Evolutionary conservation across 1,139 yeast genomes (phyloP).

Genomic region (Pichia sp.): DNA sequence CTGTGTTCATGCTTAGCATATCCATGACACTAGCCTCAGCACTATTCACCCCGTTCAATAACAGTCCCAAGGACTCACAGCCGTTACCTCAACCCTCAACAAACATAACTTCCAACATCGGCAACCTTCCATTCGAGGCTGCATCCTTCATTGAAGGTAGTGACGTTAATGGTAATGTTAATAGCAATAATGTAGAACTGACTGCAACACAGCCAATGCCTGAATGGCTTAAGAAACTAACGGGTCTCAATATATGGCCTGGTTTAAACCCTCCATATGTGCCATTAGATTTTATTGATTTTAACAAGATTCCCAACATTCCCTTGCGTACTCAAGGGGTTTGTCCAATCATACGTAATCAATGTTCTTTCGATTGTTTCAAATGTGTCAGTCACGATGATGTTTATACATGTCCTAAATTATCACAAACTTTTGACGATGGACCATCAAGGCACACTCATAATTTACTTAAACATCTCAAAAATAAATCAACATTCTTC

Average conservation of each 20-base stretch:
- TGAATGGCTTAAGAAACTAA: conserved; percentile 65
- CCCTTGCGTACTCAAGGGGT: conserved; percentile 50
- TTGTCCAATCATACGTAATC: conserved; percentile 44
- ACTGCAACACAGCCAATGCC: conserved; percentile 41
- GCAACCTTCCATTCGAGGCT: too few species aligned
- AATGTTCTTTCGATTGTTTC: conserved; percentile 83
- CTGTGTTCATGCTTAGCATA: too few species aligned
- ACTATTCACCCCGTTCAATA: neutral
- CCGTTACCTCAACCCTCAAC: neutral
- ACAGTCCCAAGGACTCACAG: neutral
- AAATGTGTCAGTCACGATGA: conserved; percentile 78
- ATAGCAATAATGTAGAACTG: neutral
- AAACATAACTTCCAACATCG: too few species aligned
- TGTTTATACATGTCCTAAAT: conserved; percentile 59
- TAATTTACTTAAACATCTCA: conserved; percentile 45
- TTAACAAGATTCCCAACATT: conserved; percentile 41
- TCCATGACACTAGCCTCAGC: neutral
- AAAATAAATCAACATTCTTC: conserved; percentile 66
- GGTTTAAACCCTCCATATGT: conserved; percentile 80
- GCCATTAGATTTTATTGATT: conserved; percentile 64
- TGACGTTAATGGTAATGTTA: too few species aligned
- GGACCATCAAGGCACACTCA: conserved; percentile 80
- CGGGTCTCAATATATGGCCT: conserved; percentile 78
- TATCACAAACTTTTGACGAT: conserved; percentile 90
- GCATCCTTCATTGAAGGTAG: neutral